A percentile compares a stretch with the other conserved stretches of the same genome.
These are phyloP conservation scores for Calonectria crousiana DNA, from an alignment of 2,329 filamentous ascomycete genomes.

Conservation along the genomic window DNA sequence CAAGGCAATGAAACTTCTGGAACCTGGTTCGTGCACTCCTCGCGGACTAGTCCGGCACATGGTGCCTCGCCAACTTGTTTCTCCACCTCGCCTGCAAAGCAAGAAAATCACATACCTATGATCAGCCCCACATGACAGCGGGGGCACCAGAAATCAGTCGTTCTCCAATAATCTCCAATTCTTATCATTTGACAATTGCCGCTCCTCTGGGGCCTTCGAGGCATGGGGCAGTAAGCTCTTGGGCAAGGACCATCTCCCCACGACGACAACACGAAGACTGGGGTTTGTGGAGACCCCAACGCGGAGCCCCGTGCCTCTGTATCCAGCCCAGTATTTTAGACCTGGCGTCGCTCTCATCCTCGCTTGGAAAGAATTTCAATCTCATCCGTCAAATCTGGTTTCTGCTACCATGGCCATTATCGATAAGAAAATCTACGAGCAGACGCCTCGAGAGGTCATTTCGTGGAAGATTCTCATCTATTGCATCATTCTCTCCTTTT, in stretches of 20 bases:
- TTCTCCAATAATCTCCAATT: neutral
- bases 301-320: neutral
- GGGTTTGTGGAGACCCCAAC: neutral
- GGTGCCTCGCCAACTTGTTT: neutral
- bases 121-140: neutral
- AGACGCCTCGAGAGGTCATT: constrained; percentile 17
- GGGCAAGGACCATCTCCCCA: neutral
- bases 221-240: neutral
- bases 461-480: constrained; percentile 27
- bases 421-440: constrained; percentile 8
- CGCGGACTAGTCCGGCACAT: neutral
- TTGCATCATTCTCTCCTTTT: constrained; percentile 24
- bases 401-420: constrained; percentile 6
- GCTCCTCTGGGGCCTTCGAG: neutral
- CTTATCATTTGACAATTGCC: neutral
- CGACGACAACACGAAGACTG: neutral
- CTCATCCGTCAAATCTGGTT: neutral
- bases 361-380: neutral
- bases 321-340: neutral
- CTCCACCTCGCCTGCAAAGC: neutral
- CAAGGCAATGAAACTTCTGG: neutral
- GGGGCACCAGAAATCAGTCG: neutral
- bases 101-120: neutral
- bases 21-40: neutral
- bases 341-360: neutral